Percentiles rank a stretch among this genome's conserved stretches.
These are phyloP conservation scores for Aspergillus nidulans DNA, from an alignment of 495 filamentous ascomycete genomes.

Conservation along the genomic window DNA sequence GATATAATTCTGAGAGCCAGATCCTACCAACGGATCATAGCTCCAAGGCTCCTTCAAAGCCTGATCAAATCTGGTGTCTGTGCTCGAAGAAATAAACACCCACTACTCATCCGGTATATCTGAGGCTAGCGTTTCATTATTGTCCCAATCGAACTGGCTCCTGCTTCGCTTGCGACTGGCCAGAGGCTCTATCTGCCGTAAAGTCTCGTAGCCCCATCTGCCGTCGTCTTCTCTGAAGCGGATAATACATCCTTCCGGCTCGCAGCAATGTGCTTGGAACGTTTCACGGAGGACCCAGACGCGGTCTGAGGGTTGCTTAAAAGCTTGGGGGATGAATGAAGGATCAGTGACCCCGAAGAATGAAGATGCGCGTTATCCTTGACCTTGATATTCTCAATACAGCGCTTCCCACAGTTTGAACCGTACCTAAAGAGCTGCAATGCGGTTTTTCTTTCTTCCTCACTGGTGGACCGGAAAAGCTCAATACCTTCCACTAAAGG, in stretches of 20 bases:
- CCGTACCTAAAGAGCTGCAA: constrained; percentile 8
- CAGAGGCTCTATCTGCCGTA: background rate
- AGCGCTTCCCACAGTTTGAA: background rate
- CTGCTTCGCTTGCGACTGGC: background rate
- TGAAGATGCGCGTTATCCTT: background rate
- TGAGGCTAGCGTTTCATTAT: too few relatives aligned
- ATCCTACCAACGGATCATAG: background rate
- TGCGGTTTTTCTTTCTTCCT: background rate
- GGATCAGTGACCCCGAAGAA: constrained; percentile 1
- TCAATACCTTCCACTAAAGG: background rate
- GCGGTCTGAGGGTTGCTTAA: background rate
- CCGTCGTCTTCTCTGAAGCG: background rate
- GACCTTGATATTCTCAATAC: background rate
- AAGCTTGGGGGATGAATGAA: background rate
- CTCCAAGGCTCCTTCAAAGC: background rate
- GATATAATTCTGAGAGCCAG: background rate
- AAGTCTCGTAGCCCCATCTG: background rate
- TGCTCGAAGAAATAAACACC: background rate
- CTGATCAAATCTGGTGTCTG: background rate
- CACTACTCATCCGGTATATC: background rate
- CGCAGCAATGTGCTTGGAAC: background rate
- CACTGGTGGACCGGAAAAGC: background rate
- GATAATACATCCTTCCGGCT: background rate
- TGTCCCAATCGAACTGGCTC: background rate
- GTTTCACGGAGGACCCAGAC: background rate